Base-by-base conservation (phyloP, 2,329 filamentous ascomycete species). In the Claviceps africana region DNA sequence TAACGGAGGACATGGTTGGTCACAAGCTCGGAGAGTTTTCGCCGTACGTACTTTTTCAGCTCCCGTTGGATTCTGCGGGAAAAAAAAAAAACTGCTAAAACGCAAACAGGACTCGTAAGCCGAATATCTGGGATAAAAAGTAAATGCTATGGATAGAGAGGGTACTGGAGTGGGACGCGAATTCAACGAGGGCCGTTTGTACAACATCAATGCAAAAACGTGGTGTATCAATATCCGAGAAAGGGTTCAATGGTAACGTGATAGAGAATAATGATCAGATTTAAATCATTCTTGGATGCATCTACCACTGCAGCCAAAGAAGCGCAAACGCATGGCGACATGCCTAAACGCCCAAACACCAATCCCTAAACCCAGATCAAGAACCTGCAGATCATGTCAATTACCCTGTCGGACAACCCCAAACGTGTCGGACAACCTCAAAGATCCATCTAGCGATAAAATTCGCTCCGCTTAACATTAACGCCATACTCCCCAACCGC, bases 401-500 rank as follows among this genome's bases (percentile, higher is more conserved):
- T 33, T 9, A 21, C 31, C 42, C 22, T 13, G 5, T 17, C 33
- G 19, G 33, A 3, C 28, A 10, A 28, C 6, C 10, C 10, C 15
- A 19, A 22, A 4, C 22, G 7, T 13, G 5, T 17, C 33, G 19
- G 33, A 3, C 28, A 10, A 28, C 6, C 10, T 10, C 15, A 19
- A 22, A 4, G 25, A 9, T 10, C 17, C 31, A 28, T 35, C 42
- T 51, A 96, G 61, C 90, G 79, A 68, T 98, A 98, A 65, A 97
- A 98, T 72, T 98, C 93, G 64, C 91, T 90, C 57, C 93, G 79
- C 80, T 95, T 97, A 51, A 97, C 86, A 65, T 95, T 98, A 50
- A 98, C 89, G 1, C 93, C 93, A 65, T 97, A 98, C 74, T 98
- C 93, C 33, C 87, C 87, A 31, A 97, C 91, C 1, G 93, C 93